Evolutionary conservation across 2,329 filamentous ascomycete genomes (phyloP).

Genomic region (Chrysoporthe cubensis): DNA sequence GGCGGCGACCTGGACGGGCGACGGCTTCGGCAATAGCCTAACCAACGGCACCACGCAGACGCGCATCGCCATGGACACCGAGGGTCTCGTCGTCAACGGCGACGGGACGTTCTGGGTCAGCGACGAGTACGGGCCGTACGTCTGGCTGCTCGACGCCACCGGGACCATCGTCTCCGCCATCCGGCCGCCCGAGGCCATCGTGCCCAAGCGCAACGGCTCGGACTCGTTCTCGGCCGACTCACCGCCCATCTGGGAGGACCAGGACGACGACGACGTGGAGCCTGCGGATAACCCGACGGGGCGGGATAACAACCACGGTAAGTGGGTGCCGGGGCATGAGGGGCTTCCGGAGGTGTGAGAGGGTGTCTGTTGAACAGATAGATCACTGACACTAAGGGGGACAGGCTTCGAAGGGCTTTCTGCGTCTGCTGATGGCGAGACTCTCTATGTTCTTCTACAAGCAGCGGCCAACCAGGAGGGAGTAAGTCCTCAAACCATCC

Average conservation of each 20-base stretch:
- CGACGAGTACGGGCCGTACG: conserved; percentile 73
- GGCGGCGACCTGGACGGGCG: conserved; percentile 64
- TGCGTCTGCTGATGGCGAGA: conserved; percentile 63
- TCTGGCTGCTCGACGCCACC: conserved; percentile 64
- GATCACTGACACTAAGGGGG: too few relatives aligned
- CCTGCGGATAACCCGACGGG: conserved; percentile 63
- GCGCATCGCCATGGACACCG: conserved; percentile 65
- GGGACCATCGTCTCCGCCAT: conserved; percentile 68
- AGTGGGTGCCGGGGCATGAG: not conserved
- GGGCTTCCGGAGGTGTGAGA: not conserved
- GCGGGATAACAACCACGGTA: conserved; percentile 68
- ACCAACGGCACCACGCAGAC: conserved; percentile 52
- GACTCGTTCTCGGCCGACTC: conserved; percentile 58
- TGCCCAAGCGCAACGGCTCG: conserved; percentile 65
- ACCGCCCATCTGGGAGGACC: conserved; percentile 5
- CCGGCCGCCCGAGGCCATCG: conserved; percentile 64
- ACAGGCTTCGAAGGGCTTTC: conserved; percentile 69
- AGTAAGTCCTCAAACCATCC: conserved; percentile 43
- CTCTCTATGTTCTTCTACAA: conserved; percentile 68
- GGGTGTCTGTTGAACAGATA: too few relatives aligned
- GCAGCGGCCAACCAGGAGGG: conserved; percentile 63
- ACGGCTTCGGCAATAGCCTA: conserved; percentile 68
- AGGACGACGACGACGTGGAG: conserved; percentile 52
- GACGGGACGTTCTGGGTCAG: conserved; percentile 70
- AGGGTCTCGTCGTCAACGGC: conserved; percentile 65